Evolutionary conservation across 177 flowering plant species (phyloP), one percentile per base, ranked within the genome.

Genomic region (Vitis hybrid): DNA sequence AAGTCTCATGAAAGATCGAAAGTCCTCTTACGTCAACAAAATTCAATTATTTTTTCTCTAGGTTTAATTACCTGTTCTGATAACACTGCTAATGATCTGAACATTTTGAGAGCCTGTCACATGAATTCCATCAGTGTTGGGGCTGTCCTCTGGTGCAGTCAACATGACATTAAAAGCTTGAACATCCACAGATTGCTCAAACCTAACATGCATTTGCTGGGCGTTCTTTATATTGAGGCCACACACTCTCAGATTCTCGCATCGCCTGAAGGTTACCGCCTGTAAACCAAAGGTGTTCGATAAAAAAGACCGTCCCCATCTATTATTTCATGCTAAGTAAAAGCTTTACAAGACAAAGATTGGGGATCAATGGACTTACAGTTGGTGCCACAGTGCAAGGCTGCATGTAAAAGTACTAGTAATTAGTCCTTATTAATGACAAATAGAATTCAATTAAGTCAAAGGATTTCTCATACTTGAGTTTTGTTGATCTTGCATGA

Each of bases 331-430:
- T 40, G 46, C 46, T 40, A 40, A 40, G 8, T 40, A 40, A 40
- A 40, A 40, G 46, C 46, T 40, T 40, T 5, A 40, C 46, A 40
- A 40, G 46, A 40, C 8, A 7, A 40, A 40, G 46, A 40, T 40
- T 40, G 46, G 14, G 35, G 27, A 52, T 48, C 14, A 14, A 2
- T 1, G n/a, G 58, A 82, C 86, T 51, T 81, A 94, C 98, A 74
- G 97, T 93, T 66, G 98, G 98, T 1, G 97, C 98, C n/a, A 52
- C 19, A 52, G 52, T 79, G 84, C 98, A 94, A 6, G 92, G 90
- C 98, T 94, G 97, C 74, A 76, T 14, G 50, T 51, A 0, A 40
- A 40, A 40, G 46, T 40, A 40, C 46, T 3, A 4, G 6, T 40
- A 40, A 40, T 40, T 40, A 40, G 46, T 40, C 46, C 46, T 40